Evolutionary conservation across 805 yeast genomes (phyloP).

Genomic region (Saccharomycopsis sp.): DNA sequence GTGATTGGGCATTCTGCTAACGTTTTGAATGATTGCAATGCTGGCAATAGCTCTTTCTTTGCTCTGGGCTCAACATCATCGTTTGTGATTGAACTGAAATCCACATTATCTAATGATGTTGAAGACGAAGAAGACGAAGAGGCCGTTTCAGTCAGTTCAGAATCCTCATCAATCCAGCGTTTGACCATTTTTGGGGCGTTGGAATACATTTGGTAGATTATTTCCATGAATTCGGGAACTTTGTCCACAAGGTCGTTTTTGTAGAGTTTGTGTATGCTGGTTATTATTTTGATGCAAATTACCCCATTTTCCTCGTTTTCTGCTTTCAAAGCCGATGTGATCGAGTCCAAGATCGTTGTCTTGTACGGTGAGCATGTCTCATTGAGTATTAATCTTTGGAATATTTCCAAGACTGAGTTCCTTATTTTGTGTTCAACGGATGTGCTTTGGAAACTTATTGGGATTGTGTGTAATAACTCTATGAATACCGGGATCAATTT

Average conservation of each 20-base stretch:
- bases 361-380: constrained; percentile 73
- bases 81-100: constrained; percentile 32
- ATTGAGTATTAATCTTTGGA: constrained; percentile 75
- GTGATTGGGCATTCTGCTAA: constrained; percentile 96
- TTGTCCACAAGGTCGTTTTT: constrained; percentile 56
- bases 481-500: constrained; percentile 64
- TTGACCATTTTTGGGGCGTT: constrained; percentile 70
- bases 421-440: constrained; percentile 74
- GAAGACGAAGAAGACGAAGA: constrained; percentile 22
- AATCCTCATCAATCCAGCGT: constrained; percentile 48
- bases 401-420: constrained; percentile 63
- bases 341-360: constrained; percentile 44
- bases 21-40: constrained; percentile 80
- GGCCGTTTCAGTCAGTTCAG: neutral
- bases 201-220: constrained; percentile 67
- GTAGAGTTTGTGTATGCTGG: constrained; percentile 78
- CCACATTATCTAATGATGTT: constrained; percentile 10
- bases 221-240: constrained; percentile 69
- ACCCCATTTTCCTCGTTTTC: constrained; percentile 98
- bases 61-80: constrained; percentile 24
- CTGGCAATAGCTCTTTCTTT: constrained; percentile 39
- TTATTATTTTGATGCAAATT: constrained; percentile 76
- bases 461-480: constrained; percentile 53
- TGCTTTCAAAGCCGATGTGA: constrained; percentile 49
- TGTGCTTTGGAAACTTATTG: constrained; percentile 56